Percentiles rank a stretch among this genome's conserved stretches.
These are phyloP conservation scores for Aspergillus saccharolyticus DNA, from an alignment of 495 filamentous ascomycete species.

Conservation along the genomic window DNA sequence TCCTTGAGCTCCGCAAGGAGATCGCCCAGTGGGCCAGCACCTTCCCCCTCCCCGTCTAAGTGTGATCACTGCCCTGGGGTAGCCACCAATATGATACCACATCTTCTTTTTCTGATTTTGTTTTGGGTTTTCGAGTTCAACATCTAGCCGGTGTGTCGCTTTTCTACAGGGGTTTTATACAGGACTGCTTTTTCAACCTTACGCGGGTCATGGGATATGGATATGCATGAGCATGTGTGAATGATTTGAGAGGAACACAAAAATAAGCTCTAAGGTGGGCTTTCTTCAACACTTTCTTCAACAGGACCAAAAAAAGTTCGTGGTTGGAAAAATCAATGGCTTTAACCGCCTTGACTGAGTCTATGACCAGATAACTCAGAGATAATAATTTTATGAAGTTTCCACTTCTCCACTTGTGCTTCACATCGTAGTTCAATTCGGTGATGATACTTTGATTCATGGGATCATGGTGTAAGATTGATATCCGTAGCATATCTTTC, in stretches of 20 bases:
- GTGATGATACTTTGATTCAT: too few relatives aligned
- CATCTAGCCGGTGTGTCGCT: slow-evolving; percentile 34
- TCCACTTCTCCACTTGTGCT: neutral
- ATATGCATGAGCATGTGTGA: slow-evolving; percentile 30
- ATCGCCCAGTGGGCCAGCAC: slow-evolving; percentile 79
- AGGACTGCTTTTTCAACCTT: slow-evolving; percentile 49
- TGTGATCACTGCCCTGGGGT: neutral
- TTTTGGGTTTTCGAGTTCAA: slow-evolving; percentile 24
- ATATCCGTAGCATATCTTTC: too few relatives aligned
- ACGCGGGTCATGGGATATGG: slow-evolving; percentile 41
- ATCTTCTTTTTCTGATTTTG: slow-evolving; percentile 13
- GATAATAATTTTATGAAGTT: neutral
- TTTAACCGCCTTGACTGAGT: slow-evolving; percentile 9
- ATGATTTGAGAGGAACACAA: slow-evolving; percentile 16
- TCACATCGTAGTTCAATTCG: neutral
- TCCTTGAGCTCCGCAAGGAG: slow-evolving; percentile 81
- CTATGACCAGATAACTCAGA: neutral
- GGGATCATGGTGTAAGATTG: too few relatives aligned
- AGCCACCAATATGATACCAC: slow-evolving; percentile 18
- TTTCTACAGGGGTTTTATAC: slow-evolving; percentile 34
- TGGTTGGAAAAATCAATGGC: slow-evolving; percentile 3
- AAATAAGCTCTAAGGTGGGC: slow-evolving; percentile 27
- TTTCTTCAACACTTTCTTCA: slow-evolving; percentile 41
- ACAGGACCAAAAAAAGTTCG: slow-evolving; percentile 36
- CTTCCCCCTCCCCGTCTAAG: slow-evolving; percentile 85